Evolutionary conservation across 306 rosid species (phyloP), one percentile per base, ranked within the genome.

Genomic region (Parietaria judaica): DNA sequence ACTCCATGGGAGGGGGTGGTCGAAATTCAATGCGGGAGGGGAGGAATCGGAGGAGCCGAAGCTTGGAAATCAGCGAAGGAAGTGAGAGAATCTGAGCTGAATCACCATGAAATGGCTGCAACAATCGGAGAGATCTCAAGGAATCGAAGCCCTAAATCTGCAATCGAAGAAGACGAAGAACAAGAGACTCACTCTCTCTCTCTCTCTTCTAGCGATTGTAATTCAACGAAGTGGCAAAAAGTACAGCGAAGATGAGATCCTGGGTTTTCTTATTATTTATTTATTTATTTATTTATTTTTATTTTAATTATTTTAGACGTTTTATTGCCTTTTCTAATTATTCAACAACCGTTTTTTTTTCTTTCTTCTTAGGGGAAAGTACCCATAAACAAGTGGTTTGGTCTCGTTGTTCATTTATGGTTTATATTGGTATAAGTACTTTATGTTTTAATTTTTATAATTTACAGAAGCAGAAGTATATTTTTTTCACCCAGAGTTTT

Each of bases 1-100:
- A 80, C 67, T 78, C 92, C 97, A 87, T 84, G 48, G 35, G 57
- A 51, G 39, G 12, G 49, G 11, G 34, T 63, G 70, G 60, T 72
- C 63, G 69, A n/a, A 68, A 58, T 60, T 56, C 56, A 51, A 65
- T 51, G 65, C 68, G 67, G 69, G 68, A 63, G 72, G 31, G 31
- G 72, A 74, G 39, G 39, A 76, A 57, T 56, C 38, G 43, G 70
- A 56, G 58, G 41, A 39, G 51, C 34, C 44, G 15, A 15, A 9
- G 46, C 56, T 46, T 9, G 34, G 9, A 34, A 63, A 70, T 66
- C 69, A 69, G 63, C 10, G 12, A 50, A n/a, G 57, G 53, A 36
- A 64, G 14, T 35, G 51, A 43, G 39, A 45, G 38, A 66, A 57
- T 41, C 5, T 34, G 60, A 10, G 50, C 9, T 54, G 56, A 58